These are phyloP conservation scores for Lophiostoma macrostomum DNA, from an alignment of 495 filamentous ascomycete species.

Conservation along the genomic window DNA sequence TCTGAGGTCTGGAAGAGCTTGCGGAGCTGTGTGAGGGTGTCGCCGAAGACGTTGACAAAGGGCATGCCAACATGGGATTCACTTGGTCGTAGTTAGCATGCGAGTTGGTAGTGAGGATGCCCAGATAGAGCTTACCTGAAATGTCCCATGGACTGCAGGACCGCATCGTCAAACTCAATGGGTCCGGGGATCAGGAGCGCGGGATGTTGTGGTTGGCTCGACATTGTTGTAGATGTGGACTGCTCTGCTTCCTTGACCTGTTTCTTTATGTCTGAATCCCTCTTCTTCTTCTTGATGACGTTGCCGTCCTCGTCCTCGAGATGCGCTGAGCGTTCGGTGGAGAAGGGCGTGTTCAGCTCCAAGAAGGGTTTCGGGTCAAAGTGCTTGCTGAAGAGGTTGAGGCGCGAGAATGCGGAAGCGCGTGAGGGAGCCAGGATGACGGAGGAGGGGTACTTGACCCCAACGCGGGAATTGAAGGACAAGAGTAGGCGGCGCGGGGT, in stretches of 20 bases:
- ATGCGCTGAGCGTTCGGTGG: slow-evolving; percentile 56
- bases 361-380: slow-evolving; percentile 62
- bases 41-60: slow-evolving; percentile 88
- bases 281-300: slow-evolving; percentile 29
- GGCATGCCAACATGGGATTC: slow-evolving; percentile 86
- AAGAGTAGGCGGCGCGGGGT: slow-evolving; percentile 24
- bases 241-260: not conserved
- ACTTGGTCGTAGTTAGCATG: slow-evolving; percentile 45
- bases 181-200: slow-evolving; percentile 91
- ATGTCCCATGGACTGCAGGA: slow-evolving; percentile 91
- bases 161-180: slow-evolving; percentile 98
- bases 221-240: slow-evolving; percentile 56
- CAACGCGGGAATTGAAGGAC: slow-evolving; percentile 5
- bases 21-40: slow-evolving; percentile 80
- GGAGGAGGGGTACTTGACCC: slow-evolving; percentile 31
- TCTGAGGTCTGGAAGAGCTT: slow-evolving; percentile 88
- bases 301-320: slow-evolving; percentile 55
- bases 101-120: no score
- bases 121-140: slow-evolving; percentile 75
- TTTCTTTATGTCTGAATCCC: not conserved
- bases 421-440: slow-evolving; percentile 52
- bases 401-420: slow-evolving; percentile 55
- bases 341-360: slow-evolving; percentile 66
- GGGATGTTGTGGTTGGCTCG: slow-evolving; percentile 72
- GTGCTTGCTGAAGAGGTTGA: slow-evolving; percentile 80